A percentile compares a stretch with the other conserved stretches of the same genome.
Conservation (phyloP, 495 filamentous ascomycete genomes). For the Massariosphaeria phaeospora region DNA sequence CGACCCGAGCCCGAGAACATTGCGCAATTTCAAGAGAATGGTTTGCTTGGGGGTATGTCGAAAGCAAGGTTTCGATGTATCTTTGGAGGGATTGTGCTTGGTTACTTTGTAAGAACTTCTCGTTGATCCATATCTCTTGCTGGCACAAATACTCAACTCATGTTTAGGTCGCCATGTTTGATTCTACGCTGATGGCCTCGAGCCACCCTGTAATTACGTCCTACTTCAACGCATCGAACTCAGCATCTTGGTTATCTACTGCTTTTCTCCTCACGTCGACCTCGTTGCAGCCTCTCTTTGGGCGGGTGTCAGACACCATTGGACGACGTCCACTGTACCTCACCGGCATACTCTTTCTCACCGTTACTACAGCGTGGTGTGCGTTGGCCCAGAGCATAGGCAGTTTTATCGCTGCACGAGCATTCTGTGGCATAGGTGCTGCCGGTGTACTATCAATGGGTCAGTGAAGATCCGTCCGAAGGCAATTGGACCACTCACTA, state of each 20-base stretch:
- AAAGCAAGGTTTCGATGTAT: slow-evolving; percentile 49
- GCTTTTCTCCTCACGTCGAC: slow-evolving; percentile 74
- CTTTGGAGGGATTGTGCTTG: slow-evolving; percentile 47
- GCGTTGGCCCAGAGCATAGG: slow-evolving; percentile 63
- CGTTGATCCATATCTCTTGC: neutral
- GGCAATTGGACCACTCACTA: too few species aligned
- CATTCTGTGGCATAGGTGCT: slow-evolving; percentile 68
- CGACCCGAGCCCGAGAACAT: slow-evolving; percentile 3
- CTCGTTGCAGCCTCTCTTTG: slow-evolving; percentile 67
- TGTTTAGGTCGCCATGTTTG: slow-evolving; percentile 55
- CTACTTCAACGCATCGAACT: slow-evolving; percentile 68
- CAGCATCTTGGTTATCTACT: slow-evolving; percentile 76
- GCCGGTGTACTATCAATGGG: slow-evolving; percentile 70
- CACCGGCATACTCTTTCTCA: slow-evolving; percentile 58
- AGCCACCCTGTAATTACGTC: slow-evolving; percentile 78
- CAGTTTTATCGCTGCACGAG: slow-evolving; percentile 67
- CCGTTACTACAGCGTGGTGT: slow-evolving; percentile 66
- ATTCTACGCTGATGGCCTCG: slow-evolving; percentile 75
- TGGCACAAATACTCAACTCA: neutral
- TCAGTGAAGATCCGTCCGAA: slow-evolving; percentile 2
- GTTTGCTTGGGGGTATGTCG: slow-evolving; percentile 24
- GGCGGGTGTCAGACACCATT: slow-evolving; percentile 65
- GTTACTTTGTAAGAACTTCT: slow-evolving; percentile 39
- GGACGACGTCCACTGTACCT: slow-evolving; percentile 68
- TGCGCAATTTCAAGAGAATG: slow-evolving; percentile 14